Base-by-base conservation (phyloP, 2,329 filamentous ascomycete genomes). In the Aspergillus neotritici region DNA sequence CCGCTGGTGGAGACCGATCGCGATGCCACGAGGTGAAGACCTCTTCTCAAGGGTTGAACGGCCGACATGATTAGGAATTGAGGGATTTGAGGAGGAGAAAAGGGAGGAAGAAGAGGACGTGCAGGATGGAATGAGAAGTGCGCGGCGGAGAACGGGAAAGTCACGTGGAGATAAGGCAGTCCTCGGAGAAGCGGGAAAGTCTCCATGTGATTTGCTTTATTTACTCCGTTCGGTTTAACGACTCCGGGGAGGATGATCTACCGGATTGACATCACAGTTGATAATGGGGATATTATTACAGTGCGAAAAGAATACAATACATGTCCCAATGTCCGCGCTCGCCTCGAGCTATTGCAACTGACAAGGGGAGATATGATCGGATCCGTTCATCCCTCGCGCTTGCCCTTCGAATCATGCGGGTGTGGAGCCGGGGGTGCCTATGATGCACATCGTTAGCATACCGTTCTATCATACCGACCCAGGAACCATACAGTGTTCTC, bases 341-440 rank as follows among this genome's bases (percentile, higher is more conserved):
- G 9, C 21, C 21, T 25, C 21, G 7, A 9, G 9, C 21, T 9
- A 25, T 25, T 25, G 21, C 21, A 25, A 17, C 17, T 17, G 17
- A 17, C 17, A n/a, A n/a, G n/a, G 21, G 21, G 7, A 21, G 21
- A 43, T 40, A 25, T 36, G 16, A 17, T 53, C 62, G 34, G 82
- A 62, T 82, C 78, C 61, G 76, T 77, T 78, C 78, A 82, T 50
- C 78, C 67, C 37, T 73, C 73, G 47, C 73, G 76, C 37, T 73
- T 70, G 75, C 80, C 79, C 44, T 56, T 50, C 43, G 51, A 49
- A 39, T 78, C 74, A 64, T 40, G 70, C 68, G 74, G 74, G 49
- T 67, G 64, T 31, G 71, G 62, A 37, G 75, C 75, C 11, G 78
- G 65, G n/a, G 78, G 67, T 52, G 72, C 76, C 79, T 82, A 53